Evolutionary conservation across 140 eudicot species (phyloP), one percentile per base, ranked within the genome.

Genomic region (Eryngium alpinum): DNA sequence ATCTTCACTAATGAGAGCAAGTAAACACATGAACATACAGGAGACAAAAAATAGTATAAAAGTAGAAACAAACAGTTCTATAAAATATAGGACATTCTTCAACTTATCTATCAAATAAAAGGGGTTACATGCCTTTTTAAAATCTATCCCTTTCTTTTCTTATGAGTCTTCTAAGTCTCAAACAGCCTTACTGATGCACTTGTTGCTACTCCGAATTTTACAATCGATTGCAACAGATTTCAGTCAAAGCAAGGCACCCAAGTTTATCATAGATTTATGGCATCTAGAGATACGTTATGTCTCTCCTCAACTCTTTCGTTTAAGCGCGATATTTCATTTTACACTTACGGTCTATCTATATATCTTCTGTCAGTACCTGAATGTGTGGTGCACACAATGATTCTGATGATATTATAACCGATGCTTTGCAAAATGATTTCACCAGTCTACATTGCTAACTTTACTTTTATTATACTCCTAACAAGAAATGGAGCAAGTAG

Each of bases 401-500:
- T 66, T 72, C 66, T 86, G 83, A 80, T 74, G 29, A 21, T 80
- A 69, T 75, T 53, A 77, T 69, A 34, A 76, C 56, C 29, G 13
- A 25, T 29, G 46, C 15, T 51, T 17, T 75, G 31, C 49, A 9
- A 16, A 3, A 51, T 28, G 17, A 38, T 29, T 76, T 81, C 60
- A 15, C 71, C 81, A 82, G 81, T 84, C 38, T 80, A 52, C 33
- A 80, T 84, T 79, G 85, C 83, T 67, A 75, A 77, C 84, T 63
- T 59, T 84, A 77, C 86, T 57, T 43, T 50, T 87, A 84, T 87
- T 83, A 49, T 87, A 50, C 83, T 89, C 84, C 85, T 87, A 69
- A 86, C 80, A 78, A 95, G 99, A 92, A 88, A 89, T 95, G 99
- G 98, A 95, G 90, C 91, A 88, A 90, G 91, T 91, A 66, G 99